Evolutionary conservation across 164 flowering plant genomes (phyloP).

Genomic region (grape (Vitis vinifera)): ASM3070453v1 NC_081808.1:19560501-19561000

Average conservation of each 20-base stretch:
- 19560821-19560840: conserved; percentile 26
- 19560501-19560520: conserved; percentile 13
- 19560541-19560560: conserved; percentile 41
- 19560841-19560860: conserved; percentile 64
- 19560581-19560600: conserved; percentile 34
- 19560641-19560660: conserved; percentile 45
- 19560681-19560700: conserved; percentile 28
- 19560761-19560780: conserved; percentile 45
- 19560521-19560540: conserved; percentile 44
- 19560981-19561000: conserved; percentile 44
- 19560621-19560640: conserved; percentile 44
- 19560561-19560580: conserved; percentile 49
- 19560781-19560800: conserved; percentile 40
- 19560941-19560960: conserved; percentile 45
- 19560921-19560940: conserved; percentile 49
- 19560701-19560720: conserved; percentile 33
- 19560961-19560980: conserved; percentile 51
- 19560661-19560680: conserved; percentile 29
- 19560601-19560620: conserved; percentile 51
- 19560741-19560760: conserved; percentile 51
- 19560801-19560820: conserved; percentile 52
- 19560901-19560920: conserved; percentile 46
- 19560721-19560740: conserved; percentile 35
- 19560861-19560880: conserved; percentile 42
- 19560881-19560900: conserved; percentile 40